phyloP scores from a whole-genome alignment of 192 early-diverging fungal species.

The Entomortierella parvispora region DNA sequence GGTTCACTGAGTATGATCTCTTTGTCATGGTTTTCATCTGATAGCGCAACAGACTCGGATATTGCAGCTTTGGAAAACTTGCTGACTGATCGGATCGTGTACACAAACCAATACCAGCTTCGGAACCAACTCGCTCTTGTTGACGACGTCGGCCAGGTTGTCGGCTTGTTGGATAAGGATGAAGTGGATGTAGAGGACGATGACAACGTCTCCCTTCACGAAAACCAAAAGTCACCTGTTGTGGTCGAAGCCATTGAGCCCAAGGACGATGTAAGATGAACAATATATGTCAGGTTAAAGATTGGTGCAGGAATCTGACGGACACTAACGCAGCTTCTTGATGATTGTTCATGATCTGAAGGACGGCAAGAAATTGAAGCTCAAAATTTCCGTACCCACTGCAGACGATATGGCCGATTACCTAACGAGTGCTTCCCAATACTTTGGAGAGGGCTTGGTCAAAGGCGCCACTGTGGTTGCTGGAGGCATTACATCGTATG shows the following conservation, averaged over 20 bases:
- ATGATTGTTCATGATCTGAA: too few species aligned
- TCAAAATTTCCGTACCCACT: conserved; percentile 39
- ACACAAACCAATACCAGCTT: conserved; percentile 42
- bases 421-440: conserved; percentile 40
- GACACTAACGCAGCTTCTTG: too few species aligned
- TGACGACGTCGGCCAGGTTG: conserved; percentile 44
- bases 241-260: conserved; percentile 33
- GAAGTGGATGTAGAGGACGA: conserved; percentile 41
- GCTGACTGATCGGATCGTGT: conserved; percentile 38
- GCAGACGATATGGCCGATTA: conserved; percentile 47
- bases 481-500: conserved; percentile 39
- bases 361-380: conserved; percentile 20
- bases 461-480: conserved; percentile 44
- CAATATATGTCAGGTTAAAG: not conserved
- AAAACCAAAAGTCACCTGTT: conserved; percentile 45
- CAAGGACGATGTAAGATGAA: conserved; percentile 12
- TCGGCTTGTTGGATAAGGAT: conserved; percentile 31
- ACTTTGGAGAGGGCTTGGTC: conserved; percentile 37
- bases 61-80: conserved; percentile 25
- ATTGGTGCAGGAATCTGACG: too few species aligned
- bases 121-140: conserved; percentile 42
- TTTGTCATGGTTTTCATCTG: too few species aligned
- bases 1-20: not conserved
- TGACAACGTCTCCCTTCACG: conserved; percentile 24
- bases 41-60: conserved; percentile 15